Conservation (phyloP, 495 filamentous ascomycete genomes). For the Melanomma pulvis-pyrius region DNA sequence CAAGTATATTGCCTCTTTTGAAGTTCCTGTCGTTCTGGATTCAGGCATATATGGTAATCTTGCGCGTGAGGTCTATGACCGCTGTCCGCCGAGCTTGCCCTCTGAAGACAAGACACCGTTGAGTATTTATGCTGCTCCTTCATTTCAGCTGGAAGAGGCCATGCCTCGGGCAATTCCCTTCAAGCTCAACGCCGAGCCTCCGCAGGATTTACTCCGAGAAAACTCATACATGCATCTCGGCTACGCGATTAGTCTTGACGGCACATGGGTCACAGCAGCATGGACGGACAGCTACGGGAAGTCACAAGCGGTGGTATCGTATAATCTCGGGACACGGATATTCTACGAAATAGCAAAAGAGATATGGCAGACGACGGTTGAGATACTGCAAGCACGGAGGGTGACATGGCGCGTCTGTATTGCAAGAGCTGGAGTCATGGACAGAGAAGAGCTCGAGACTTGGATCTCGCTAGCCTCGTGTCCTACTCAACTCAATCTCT, state of each 20-base stretch:
- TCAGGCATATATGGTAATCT: slow-evolving; percentile 68
- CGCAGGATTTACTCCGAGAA: slow-evolving; percentile 76
- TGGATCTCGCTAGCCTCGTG: slow-evolving; percentile 52
- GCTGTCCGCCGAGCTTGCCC: slow-evolving; percentile 63
- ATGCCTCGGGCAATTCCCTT: slow-evolving; percentile 77
- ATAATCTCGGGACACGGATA: slow-evolving; percentile 61
- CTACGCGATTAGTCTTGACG: slow-evolving; percentile 78
- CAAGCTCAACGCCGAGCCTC: slow-evolving; percentile 67
- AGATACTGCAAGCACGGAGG: slow-evolving; percentile 69
- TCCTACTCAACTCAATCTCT: slow-evolving; percentile 42
- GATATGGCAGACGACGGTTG: slow-evolving; percentile 82
- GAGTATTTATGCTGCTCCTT: slow-evolving; percentile 59
- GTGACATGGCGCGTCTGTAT: slow-evolving; percentile 82
- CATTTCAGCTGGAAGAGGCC: slow-evolving; percentile 73
- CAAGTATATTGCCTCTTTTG: slow-evolving; percentile 66
- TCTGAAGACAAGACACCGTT: slow-evolving; percentile 42
- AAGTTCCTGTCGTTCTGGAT: slow-evolving; percentile 66
- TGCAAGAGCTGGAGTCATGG: slow-evolving; percentile 71
- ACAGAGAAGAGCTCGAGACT: slow-evolving; percentile 72
- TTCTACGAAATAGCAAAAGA: slow-evolving; percentile 71
- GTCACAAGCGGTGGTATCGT: slow-evolving; percentile 76
- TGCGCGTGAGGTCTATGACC: slow-evolving; percentile 84
- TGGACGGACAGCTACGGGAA: slow-evolving; percentile 87
- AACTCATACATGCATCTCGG: slow-evolving; percentile 84
- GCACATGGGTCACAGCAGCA: slow-evolving; percentile 84